phyloP scores from a whole-genome alignment of 2,329 filamentous ascomycete species.

The Scedosporium apiospermum region DNA sequence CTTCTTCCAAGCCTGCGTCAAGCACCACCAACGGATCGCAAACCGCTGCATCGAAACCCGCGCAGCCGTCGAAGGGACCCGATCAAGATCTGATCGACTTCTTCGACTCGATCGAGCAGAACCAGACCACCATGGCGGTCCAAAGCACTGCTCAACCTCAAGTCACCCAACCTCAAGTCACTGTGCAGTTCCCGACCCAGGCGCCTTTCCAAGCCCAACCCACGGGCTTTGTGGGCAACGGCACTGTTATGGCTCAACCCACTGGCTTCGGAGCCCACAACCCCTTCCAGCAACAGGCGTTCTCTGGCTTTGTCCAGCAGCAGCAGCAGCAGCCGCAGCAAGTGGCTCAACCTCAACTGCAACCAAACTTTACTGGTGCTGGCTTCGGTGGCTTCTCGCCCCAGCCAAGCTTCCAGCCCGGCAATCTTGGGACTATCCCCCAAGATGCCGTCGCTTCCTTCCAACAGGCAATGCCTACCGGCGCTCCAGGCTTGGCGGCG shows the following conservation, averaged over 20 bases:
- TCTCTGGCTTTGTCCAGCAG: slow-evolving; percentile 21
- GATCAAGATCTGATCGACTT: slow-evolving; percentile 84
- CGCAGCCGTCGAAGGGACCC: slow-evolving; percentile 46
- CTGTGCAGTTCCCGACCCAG: slow-evolving; percentile 18
- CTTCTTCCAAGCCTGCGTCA: slow-evolving; percentile 25
- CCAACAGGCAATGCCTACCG: slow-evolving; percentile 31
- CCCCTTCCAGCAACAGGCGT: slow-evolving; percentile 20
- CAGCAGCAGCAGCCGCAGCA: slow-evolving; percentile 28
- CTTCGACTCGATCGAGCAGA: slow-evolving; percentile 86
- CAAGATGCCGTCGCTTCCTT: slow-evolving; percentile 46
- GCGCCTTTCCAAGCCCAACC: slow-evolving; percentile 28
- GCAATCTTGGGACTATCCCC: slow-evolving; percentile 44
- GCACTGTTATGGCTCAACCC: slow-evolving; percentile 9
- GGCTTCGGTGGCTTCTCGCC: slow-evolving; percentile 79
- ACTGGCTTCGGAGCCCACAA: slow-evolving; percentile 18
- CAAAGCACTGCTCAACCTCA: slow-evolving; percentile 29
- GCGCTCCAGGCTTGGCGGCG: slow-evolving; percentile 29
- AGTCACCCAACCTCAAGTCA: slow-evolving; percentile 17
- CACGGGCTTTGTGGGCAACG: slow-evolving; percentile 19
- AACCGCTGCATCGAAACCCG: slow-evolving; percentile 3
- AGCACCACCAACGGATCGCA: slow-evolving; percentile 9
- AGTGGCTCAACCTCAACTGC: slow-evolving; percentile 26
- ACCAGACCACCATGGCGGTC: slow-evolving; percentile 59
- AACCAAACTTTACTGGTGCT: slow-evolving; percentile 53
- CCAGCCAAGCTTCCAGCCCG: slow-evolving; percentile 46